Evolutionary conservation across 495 filamentous ascomycete species (phyloP), one percentile per base, ranked within the genome.

Genomic region (Amniculicola lignicola): DNA sequence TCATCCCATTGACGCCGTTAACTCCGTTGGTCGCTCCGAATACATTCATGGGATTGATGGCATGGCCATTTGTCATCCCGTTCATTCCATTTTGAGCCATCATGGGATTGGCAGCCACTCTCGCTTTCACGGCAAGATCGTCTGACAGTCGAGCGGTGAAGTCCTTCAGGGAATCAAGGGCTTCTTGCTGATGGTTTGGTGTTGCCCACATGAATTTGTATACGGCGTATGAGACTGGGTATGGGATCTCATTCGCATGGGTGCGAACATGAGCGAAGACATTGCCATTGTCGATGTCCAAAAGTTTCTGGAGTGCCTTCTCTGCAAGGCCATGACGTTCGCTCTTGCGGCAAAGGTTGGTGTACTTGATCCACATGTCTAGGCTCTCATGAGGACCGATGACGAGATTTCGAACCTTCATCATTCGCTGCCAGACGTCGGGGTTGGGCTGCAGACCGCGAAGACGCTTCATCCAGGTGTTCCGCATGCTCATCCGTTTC

Each of bases 341-440:
- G 25, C 90, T 95, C 67, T 97, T 99, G 62, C 93, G 86, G 69
- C 93, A 99, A 6, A 99, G 80, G 61, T 96, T 97, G 55, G 94
- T 88, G 64, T 96, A 97, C 66, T 99, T 99, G 74, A 97, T 96
- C 79, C 88, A 95, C 90, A 97, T 97, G 64, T 93, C 87, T 77
- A 94, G 87, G 60, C 97, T 95, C 67, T 99, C 91, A 24, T 80
- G 82, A 3, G 93, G 90, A 10, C 79, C 80, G 44, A 96, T 91
- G 42, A 99, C 93, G 39, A 99, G 80, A 14, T 88, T 88, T 55
- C 94, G 81, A 31, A 97, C 88, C 68, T 96, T 94, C 21, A 99
- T 82, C 89, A 95, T 97, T 36, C 94, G 79, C 67, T 96, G 90
- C 93, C 93, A 99, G 6, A 96, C 90, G 62, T 99, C 93, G 18